phyloP scores from a whole-genome alignment of 1,284 basidiomycete species.

The Naganishia sp. region DNA sequence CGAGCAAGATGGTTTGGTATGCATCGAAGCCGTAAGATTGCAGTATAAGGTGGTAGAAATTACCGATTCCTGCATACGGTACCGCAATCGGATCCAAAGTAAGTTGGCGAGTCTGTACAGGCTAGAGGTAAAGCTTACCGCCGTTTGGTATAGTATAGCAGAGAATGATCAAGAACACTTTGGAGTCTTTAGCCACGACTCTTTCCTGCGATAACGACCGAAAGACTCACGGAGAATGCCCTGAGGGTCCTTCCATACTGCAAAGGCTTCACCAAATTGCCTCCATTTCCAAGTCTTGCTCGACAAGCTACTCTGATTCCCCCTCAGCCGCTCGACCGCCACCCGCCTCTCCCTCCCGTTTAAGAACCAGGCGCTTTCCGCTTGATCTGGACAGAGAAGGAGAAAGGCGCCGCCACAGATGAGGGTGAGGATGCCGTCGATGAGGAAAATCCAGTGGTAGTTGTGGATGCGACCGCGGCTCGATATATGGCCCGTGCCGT shows the following conservation, averaged over 20 bases:
- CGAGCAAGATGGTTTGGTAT: conserved; percentile 44
- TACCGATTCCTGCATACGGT: conserved; percentile 35
- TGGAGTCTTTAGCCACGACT: conserved; percentile 3
- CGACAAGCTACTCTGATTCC: conserved; percentile 43
- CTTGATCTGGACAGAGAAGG: conserved; percentile 43
- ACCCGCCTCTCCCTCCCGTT: conserved; percentile 38
- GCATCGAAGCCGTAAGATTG: conserved; percentile 44
- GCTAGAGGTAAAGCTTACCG: conserved; percentile 4
- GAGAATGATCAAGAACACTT: conserved; percentile 36
- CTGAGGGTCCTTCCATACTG: conserved; percentile 42
- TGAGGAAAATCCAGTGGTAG: conserved; percentile 47
- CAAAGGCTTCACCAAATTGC: conserved; percentile 44
- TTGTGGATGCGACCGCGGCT: conserved; percentile 25
- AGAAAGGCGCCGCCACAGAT: conserved; percentile 42
- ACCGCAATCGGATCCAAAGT: conserved; percentile 11
- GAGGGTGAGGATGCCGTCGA: conserved; percentile 45
- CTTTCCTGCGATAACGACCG: not conserved
- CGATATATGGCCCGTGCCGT: conserved; percentile 44
- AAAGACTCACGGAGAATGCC: conserved; percentile 35
- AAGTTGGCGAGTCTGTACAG: conserved; percentile 32
- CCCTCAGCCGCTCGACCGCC: conserved; percentile 44
- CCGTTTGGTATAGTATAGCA: conserved; percentile 42
- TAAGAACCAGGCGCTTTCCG: conserved; percentile 39
- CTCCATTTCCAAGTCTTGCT: conserved; percentile 45
- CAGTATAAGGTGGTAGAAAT: conserved; percentile 36